Base-by-base conservation (phyloP, 768 basidiomycete genomes). In the Crucibulum laeve region DNA sequence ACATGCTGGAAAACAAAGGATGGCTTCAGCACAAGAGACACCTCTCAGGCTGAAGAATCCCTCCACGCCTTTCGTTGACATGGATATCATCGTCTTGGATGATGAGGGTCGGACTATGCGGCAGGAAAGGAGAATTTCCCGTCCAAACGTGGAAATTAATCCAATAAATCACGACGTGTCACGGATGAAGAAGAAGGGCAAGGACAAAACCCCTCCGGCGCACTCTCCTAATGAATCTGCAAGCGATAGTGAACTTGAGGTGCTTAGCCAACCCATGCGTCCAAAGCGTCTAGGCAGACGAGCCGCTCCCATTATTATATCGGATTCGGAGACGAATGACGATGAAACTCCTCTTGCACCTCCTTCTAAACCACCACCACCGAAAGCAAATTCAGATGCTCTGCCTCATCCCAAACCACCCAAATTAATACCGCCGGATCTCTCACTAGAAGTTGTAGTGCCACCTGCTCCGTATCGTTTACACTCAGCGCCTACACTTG, bases 21-120 rank as follows among this genome's bases (percentile, higher is more conserved):
- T 53, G 50, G 61, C 55, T 26, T 28, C 43, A 23, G 25, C 56
- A 26, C 46, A 51, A 34, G 45, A 54, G 26, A 60, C 53, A 1
- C 59, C 62, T n/a, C 49, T 55, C 7, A 71, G 55, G 65, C 60
- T 56, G 32, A 62, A 52, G 38, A 62, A 63, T 47, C 63, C 71
- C 5, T 63, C 65, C 30, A 66, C 73, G 1, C 75, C 79, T 1
- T 59, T 76, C 15, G 71, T 87, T 10, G 70, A 80, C 30, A 66
- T 87, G 39, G 83, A 89, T 36, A 88, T 90, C 40, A 64, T 81
- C 26, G 66, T 85, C 25, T 43, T 88, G 18, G 86, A 90, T 56
- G 71, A 74, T 23, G 55, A 66, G 23, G 87, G 87, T 10, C 68
- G 60, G 39, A 76, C 67, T 25, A 46, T 89, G 34, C 75, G 71